Base-by-base conservation (phyloP, 306 rosid species). In the Acacia melanoxylon region DNA sequence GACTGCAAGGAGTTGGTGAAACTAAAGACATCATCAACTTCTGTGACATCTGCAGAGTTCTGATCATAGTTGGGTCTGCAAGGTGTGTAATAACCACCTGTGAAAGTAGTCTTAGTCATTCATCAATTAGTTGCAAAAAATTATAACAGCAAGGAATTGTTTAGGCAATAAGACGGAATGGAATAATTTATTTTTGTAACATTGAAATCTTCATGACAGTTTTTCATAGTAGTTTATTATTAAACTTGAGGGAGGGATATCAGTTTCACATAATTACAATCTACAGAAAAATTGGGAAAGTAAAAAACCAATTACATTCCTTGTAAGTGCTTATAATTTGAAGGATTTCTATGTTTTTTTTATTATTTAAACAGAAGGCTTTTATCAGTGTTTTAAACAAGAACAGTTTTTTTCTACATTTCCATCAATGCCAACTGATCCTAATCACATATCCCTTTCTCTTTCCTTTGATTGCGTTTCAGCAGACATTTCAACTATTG, bases 41-140 rank as follows among this genome's bases (percentile, higher is more conserved):
- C 88, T 76, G 82, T 80, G 42, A 42, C 65, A 49, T 88, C 85
- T 54, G 81, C 41, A 31, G 78, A 79, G 83, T 89, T 92, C 79
- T 86, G 74, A 78, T 86, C 88, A 69, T 86, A 86, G 80, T 49
- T 68, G 27, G 76, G 85, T 78, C 48, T 85, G 68, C 65, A 72
- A 54, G 85, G 78, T 41, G 9, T 72, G 77, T 76, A 78, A 63
- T 83, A 62, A 61, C 84, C 87, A 92, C 91, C 98, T 92, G 94
- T 54, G 85, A 79, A 82, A 81, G 42, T 79, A 84, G 80, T 72
- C 85, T 79, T 76, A 49, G 80, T 72, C 49, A 73, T 71, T 85
- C 63, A 41, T 75, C 71, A 76, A 62, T 82, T 48, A 54, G 77
- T 72, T 40, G 79, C 79, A 68, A 75, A 67, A 84, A 67, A 66